phyloP scores from a whole-genome alignment of 2,329 filamentous ascomycete genomes.

The Trichoderma sp. region DNA sequence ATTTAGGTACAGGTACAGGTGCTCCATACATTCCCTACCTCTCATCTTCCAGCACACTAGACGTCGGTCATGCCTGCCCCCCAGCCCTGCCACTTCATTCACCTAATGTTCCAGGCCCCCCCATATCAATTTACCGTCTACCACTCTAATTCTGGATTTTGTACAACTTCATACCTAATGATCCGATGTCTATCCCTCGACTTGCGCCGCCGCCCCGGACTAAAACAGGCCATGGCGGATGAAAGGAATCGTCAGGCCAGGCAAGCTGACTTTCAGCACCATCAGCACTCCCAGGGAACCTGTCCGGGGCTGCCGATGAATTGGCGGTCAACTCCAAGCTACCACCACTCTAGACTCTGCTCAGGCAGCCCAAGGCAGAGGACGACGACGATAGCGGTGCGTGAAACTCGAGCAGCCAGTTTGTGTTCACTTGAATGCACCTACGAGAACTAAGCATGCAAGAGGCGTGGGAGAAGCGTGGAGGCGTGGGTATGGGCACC shows the following conservation, averaged over 20 bases:
- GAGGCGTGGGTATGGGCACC: neutral
- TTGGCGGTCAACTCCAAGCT: slow-evolving; percentile 47
- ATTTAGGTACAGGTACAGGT: neutral
- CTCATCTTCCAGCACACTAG: neutral
- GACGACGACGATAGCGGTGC: neutral
- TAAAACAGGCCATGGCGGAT: neutral
- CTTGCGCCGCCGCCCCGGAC: neutral
- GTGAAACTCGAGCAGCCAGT: neutral
- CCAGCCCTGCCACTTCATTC: neutral
- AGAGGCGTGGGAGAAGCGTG: neutral
- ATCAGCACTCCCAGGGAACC: slow-evolving; percentile 9
- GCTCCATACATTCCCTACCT: neutral
- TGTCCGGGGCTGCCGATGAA: slow-evolving; percentile 38
- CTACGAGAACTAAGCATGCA: neutral
- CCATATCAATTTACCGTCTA: neutral
- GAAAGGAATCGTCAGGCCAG: neutral
- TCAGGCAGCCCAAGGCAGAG: neutral
- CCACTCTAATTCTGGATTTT: neutral
- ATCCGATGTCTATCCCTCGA: neutral
- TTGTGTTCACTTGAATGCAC: neutral
- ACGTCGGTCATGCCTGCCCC: neutral
- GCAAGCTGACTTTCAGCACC: slow-evolving; percentile 7
- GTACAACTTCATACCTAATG: neutral
- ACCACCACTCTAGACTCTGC: neutral
- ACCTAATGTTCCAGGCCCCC: neutral